These are phyloP conservation scores for Aphanomyces astaci DNA, from an alignment of 352 stramenopile genomes.

Conservation along the genomic window DNA sequence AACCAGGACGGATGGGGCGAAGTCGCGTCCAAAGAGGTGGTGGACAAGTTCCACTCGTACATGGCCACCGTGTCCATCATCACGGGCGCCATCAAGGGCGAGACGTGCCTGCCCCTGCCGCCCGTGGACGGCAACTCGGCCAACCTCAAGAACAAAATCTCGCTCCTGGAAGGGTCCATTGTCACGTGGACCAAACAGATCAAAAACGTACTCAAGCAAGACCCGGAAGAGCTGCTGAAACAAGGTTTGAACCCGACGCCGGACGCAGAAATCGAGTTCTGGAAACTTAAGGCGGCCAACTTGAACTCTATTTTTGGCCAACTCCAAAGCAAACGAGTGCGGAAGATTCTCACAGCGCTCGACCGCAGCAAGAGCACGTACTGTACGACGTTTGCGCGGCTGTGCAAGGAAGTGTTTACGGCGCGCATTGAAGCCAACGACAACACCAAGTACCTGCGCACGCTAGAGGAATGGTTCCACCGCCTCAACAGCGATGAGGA, in stretches of 20 bases:
- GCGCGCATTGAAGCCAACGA: slow-evolving; percentile 95
- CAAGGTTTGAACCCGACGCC: slow-evolving; percentile 94
- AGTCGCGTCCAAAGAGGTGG: slow-evolving; percentile 93
- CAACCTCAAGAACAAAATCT: slow-evolving; percentile 89
- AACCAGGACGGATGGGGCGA: slow-evolving; percentile 96
- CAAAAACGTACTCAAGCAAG: slow-evolving; percentile 97
- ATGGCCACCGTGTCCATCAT: slow-evolving; percentile 95
- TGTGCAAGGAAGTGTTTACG: slow-evolving; percentile 97
- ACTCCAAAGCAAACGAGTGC: slow-evolving; percentile 89
- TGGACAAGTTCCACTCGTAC: slow-evolving; percentile 96
- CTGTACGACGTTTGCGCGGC: slow-evolving; percentile 91
- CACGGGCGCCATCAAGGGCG: slow-evolving; percentile 94
- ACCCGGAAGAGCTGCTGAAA: slow-evolving; percentile 95
- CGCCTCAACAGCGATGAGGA: slow-evolving; percentile 93
- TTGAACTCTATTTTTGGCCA: slow-evolving; percentile 94
- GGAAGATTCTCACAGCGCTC: slow-evolving; percentile 90
- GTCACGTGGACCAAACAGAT: slow-evolving; percentile 99
- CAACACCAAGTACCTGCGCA: slow-evolving; percentile 97
- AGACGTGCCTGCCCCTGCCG: slow-evolving; percentile 94
- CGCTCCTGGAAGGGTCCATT: slow-evolving; percentile 95
- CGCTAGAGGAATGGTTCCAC: slow-evolving; percentile 95
- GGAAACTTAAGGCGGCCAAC: slow-evolving; percentile 94
- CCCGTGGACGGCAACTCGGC: slow-evolving; percentile 79
- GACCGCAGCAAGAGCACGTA: slow-evolving; percentile 96
- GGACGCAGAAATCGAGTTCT: slow-evolving; percentile 96